Conservation (phyloP, 2,329 filamentous ascomycete genomes). For the Corynespora cassiicola region DNA sequence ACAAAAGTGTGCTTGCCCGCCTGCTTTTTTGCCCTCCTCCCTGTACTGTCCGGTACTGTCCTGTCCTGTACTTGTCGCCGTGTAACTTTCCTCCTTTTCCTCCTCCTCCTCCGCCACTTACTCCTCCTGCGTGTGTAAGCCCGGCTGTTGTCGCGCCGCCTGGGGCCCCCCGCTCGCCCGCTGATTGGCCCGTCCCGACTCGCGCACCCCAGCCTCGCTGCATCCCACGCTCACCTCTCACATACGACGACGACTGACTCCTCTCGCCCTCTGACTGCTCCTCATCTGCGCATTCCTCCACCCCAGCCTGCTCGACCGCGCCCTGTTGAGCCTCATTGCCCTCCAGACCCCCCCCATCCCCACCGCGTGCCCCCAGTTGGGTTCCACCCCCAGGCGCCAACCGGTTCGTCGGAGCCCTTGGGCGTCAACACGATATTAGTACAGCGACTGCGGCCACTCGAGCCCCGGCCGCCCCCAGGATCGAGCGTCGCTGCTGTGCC, state of each 20-base stretch:
- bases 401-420: slow-evolving; percentile 21
- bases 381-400: too few species aligned
- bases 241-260: slow-evolving; percentile 23
- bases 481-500: too few species aligned
- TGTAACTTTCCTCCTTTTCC: slow-evolving; percentile 4
- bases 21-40: slow-evolving; percentile 11
- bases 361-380: slow-evolving; percentile 13
- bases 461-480: slow-evolving; percentile 12
- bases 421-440: slow-evolving; percentile 31
- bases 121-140: slow-evolving; percentile 5
- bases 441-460: slow-evolving; percentile 8
- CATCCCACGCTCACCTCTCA: slow-evolving; percentile 23
- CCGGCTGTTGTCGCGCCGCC: slow-evolving; percentile 9
- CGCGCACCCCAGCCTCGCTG: slow-evolving; percentile 8
- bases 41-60: neutral
- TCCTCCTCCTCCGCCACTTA: neutral
- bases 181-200: slow-evolving; percentile 24
- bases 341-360: slow-evolving; percentile 3
- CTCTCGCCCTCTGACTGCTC: slow-evolving; percentile 16
- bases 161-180: slow-evolving; percentile 4
- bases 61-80: too few species aligned
- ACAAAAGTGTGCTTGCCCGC: slow-evolving; percentile 19
- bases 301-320: slow-evolving; percentile 11
- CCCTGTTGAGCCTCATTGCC: slow-evolving; percentile 25
- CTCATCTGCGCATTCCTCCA: slow-evolving; percentile 10